Evolutionary conservation across 2,329 filamentous ascomycete genomes (phyloP), one percentile per base, ranked within the genome.

Genomic region (Blastomyces silverae): DNA sequence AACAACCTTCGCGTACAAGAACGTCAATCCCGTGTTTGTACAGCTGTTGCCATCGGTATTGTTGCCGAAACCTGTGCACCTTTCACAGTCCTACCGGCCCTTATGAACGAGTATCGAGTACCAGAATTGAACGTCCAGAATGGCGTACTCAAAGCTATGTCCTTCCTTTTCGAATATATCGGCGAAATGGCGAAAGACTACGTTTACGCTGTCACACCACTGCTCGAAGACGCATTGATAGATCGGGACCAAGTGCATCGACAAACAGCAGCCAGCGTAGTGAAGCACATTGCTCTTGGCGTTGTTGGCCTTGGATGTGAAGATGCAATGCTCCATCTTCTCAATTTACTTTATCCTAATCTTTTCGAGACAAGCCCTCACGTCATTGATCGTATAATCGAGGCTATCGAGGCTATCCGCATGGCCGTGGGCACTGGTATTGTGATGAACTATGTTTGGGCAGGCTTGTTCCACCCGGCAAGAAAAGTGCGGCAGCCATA

Each of bases 101-200:
- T 99, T 67, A 99, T 99, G 95, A 99, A 99, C 80, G 94, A 99
- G 77, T 99, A 99, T 78, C 89, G 94, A 63, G 94, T 99, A 10
- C 94, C 94, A 0, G 94, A 99, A 79, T 88, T 99, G 70, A 99
- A 99, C 75, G 94, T 99, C 34, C 94, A 99, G 76, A 99, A 99
- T 71, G 94, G 94, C 79, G 94, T 99, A 44, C 87, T 99, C 74
- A 99, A 99, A 78, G 92, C 92, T 5, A 84, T 99, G 63, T 95
- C 91, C 7, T 99, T 99, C 84, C 83, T 99, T 67, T 99, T 97
- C 74, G 94, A 99, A 75, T 99, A 99, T 79, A 99, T 99, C 76
- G 94, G 94, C 68, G 94, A 99, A 78, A 97, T 99, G 94, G 91
- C 92, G 68, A 99, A 97, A 80, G 94, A 99, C 78, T 99, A 99